Percentiles rank a stretch among this genome's conserved stretches.
Conservation (phyloP, 1,284 basidiomycete species). For the Leccinum griseonigrum region DNA sequence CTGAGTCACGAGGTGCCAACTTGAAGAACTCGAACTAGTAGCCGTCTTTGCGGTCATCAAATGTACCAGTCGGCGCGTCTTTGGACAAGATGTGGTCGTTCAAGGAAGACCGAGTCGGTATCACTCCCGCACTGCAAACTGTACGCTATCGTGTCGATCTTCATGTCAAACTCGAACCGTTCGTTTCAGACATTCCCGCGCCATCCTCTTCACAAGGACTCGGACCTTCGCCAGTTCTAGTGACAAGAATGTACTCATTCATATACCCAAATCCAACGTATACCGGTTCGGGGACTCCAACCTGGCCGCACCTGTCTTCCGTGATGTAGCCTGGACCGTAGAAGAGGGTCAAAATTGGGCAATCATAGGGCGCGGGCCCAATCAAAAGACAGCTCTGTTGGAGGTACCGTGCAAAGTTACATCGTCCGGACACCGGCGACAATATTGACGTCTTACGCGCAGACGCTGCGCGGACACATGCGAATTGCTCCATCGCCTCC, state of each 20-base stretch:
- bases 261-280: constrained; percentile 45
- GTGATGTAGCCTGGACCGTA: constrained; percentile 58
- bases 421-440: neutral
- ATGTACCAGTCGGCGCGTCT: constrained; percentile 10
- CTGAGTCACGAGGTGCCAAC: too few relatives aligned
- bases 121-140: neutral
- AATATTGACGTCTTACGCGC: neutral
- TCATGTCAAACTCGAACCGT: too few relatives aligned
- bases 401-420: constrained; percentile 43
- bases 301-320: constrained; percentile 47
- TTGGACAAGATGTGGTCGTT: constrained; percentile 4
- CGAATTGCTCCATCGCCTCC: constrained; percentile 60
- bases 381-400: constrained; percentile 53
- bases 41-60: neutral
- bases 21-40: too few relatives aligned
- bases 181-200: neutral
- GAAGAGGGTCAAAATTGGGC: constrained; percentile 70
- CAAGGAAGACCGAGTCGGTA: neutral
- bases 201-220: neutral
- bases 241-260: constrained; percentile 27
- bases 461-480: constrained; percentile 71
- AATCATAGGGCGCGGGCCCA: constrained; percentile 55
- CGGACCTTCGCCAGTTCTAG: constrained; percentile 5
- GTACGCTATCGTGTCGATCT: neutral
- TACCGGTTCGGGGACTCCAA: constrained; percentile 52